Conservation (phyloP, 768 basidiomycete genomes). For the Lactifluus volemus region DNA sequence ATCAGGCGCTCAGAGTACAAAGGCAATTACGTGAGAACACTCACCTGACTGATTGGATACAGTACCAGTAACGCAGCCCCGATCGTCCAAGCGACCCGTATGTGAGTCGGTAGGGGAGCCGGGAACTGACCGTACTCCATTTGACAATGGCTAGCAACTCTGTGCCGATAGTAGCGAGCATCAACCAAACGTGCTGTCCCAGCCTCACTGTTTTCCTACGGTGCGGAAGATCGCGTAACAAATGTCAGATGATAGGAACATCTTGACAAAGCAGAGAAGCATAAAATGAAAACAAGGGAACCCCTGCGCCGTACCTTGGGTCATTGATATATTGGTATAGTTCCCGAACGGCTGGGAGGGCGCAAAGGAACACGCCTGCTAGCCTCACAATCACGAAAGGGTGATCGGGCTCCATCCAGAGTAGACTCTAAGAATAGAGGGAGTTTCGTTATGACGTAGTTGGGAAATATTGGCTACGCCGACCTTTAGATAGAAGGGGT, state of each 20-base stretch:
- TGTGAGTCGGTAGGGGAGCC: constrained; percentile 49
- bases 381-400: constrained; percentile 69
- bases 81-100: constrained; percentile 60
- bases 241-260: constrained; percentile 7
- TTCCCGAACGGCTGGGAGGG: constrained; percentile 79
- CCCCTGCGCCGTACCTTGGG: constrained; percentile 47
- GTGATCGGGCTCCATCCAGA: constrained; percentile 91
- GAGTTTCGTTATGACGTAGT: background rate
- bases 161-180: constrained; percentile 78
- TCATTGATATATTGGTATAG: constrained; percentile 77
- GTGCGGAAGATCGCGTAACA: constrained; percentile 16
- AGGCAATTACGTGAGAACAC: constrained; percentile 21
- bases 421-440: constrained; percentile 34
- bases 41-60: constrained; percentile 62
- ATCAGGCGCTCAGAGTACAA: constrained; percentile 1
- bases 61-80: constrained; percentile 50
- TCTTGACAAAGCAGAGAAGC: constrained; percentile 5
- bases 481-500: constrained; percentile 85
- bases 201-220: constrained; percentile 71
- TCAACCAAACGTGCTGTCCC: constrained; percentile 84
- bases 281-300: background rate
- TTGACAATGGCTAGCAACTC: constrained; percentile 75
- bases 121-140: constrained; percentile 70
- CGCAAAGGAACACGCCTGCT: constrained; percentile 73
- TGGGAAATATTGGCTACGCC: constrained; percentile 12